Percentiles rank a stretch among this genome's conserved stretches.
These are phyloP conservation scores for Aspergillus aculeatinus DNA, from an alignment of 2,329 filamentous ascomycete genomes.

Conservation along the genomic window DNA sequence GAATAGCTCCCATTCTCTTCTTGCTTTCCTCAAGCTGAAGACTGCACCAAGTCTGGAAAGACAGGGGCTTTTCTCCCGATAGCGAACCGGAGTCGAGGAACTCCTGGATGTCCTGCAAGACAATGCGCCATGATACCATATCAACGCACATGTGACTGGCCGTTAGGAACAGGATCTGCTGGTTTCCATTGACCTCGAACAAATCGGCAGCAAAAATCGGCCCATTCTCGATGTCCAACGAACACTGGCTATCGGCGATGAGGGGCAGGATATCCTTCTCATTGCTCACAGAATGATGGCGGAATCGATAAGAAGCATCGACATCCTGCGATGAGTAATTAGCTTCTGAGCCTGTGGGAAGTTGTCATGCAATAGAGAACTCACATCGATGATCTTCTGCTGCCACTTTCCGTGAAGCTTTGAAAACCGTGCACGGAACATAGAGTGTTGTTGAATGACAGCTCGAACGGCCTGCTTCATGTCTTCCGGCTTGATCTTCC, in stretches of 20 bases:
- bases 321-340: constrained; percentile 25
- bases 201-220: constrained; percentile 21
- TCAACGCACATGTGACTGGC: constrained; percentile 25
- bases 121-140: constrained; percentile 32
- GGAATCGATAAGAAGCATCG: constrained; percentile 34
- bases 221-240: constrained; percentile 34
- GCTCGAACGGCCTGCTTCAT: constrained; percentile 30
- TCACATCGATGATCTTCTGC: constrained; percentile 28
- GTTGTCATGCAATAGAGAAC: not conserved
- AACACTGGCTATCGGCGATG: constrained; percentile 32
- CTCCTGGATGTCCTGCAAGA: constrained; percentile 39
- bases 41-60: constrained; percentile 42
- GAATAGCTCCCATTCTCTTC: constrained; percentile 12
- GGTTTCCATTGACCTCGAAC: constrained; percentile 13
- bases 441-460: constrained; percentile 34
- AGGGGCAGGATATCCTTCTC: constrained; percentile 25
- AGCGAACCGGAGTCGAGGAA: constrained; percentile 34
- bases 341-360: constrained; percentile 1
- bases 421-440: constrained; percentile 35
- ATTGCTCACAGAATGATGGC: constrained; percentile 26
- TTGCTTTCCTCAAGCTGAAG: constrained; percentile 33
- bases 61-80: constrained; percentile 34
- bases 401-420: constrained; percentile 26
- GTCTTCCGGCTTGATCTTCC: constrained; percentile 22
- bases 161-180: constrained; percentile 19